Conservation (phyloP, 768 basidiomycete species). For the Trametes coccinea region DNA sequence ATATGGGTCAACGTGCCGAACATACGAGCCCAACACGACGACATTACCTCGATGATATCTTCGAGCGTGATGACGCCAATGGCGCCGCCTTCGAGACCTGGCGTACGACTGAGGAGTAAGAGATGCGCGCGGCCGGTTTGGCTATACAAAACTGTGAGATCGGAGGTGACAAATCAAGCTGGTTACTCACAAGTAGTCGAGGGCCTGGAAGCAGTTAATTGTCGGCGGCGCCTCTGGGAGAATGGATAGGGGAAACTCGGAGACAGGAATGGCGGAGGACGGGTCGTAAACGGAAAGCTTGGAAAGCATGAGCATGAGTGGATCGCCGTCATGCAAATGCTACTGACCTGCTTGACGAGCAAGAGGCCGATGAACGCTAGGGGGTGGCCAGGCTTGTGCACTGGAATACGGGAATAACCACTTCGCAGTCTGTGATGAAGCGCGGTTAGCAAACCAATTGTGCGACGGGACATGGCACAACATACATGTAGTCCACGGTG, state of each 20-base stretch:
- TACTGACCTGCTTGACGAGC: conserved; percentile 72
- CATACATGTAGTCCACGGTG: conserved; percentile 72
- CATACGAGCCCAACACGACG: no score
- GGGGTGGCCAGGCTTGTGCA: conserved; percentile 72
- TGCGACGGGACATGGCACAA: conserved; percentile 20
- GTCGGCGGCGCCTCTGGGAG: conserved; percentile 86
- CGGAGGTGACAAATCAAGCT: no score
- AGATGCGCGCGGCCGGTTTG: conserved; percentile 96
- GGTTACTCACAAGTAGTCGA: conserved; percentile 80
- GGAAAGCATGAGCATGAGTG: background rate
- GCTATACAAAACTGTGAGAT: conserved; percentile 36
- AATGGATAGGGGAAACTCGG: conserved; percentile 74
- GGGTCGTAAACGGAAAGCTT: conserved; percentile 91
- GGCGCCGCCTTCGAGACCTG: conserved; percentile 80
- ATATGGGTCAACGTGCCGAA: background rate
- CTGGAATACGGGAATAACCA: conserved; percentile 91
- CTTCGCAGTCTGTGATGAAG: conserved; percentile 53
- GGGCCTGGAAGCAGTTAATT: conserved; percentile 92
- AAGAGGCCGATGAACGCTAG: conserved; percentile 78
- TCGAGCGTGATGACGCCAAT: conserved; percentile 91
- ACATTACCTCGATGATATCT: conserved; percentile 71
- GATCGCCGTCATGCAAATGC: background rate
- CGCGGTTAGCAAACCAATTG: background rate
- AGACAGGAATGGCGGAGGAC: conserved; percentile 70
- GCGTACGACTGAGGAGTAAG: conserved; percentile 79